Evolutionary conservation across 148 eudicot genomes (phyloP), one percentile per base, ranked within the genome.

Genomic region (Beta vulgaris): DNA sequence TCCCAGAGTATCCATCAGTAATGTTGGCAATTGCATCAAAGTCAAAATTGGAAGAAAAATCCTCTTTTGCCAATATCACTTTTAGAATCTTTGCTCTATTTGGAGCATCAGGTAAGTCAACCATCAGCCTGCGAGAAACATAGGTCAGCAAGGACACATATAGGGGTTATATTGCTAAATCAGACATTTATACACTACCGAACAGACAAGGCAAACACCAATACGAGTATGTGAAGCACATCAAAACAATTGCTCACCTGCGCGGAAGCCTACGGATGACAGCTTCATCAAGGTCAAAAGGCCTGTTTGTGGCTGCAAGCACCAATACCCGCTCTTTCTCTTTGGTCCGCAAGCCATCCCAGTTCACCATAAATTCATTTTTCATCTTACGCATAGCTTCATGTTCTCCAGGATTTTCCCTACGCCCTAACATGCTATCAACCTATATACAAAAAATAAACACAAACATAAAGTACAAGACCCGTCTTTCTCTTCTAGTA

Each of bases 311-410:
- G 49, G 97, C 98, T 40, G 98, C 97, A 87, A 94, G 97, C 43
- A 94, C 98, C 72, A 94, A 73, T 51, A 93, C 95, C 36, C 98
- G 85, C 74, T 93, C 98, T 28, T 84, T 93, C 64, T 93, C 98
- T 84, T 93, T 93, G 76, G 98, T 93, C 67, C 97, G 84, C 77
- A 93, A 77, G 37, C 98, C 98, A 86, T 93, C 98, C 98, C 98
- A 93, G 70, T 93, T 91, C 72, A 93, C 91, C 98, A 93, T 93
- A 66, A 93, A 93, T 75, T 93, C 98, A 80, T 93, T 93, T 82
- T 93, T 93, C 97, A 93, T 91, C 77, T 91, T 93, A 44, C 98
- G 95, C 98, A 93, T 93, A 53, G 98, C 97, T 69, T 93, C 98
- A 26, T 93, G 98, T 76, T 94, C 98, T 72, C 98, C 96, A 37